phyloP scores from a whole-genome alignment of 2,329 filamentous ascomycete species.

The Dothidotthia symphoricarpi region DNA sequence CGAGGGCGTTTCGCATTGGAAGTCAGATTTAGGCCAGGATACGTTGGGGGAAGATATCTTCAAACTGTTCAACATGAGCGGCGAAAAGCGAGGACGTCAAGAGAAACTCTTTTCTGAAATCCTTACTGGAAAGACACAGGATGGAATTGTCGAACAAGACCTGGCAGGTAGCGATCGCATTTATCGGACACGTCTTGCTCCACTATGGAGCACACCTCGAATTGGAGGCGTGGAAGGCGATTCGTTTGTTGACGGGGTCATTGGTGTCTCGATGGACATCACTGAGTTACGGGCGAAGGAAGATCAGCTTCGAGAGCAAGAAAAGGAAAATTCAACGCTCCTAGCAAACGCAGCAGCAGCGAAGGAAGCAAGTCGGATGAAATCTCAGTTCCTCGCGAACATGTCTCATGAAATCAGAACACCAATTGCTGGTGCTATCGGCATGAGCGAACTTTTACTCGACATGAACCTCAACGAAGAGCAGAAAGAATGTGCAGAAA shows the following conservation, averaged over 20 bases:
- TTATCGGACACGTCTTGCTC: constrained; percentile 70
- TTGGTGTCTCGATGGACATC: constrained; percentile 77
- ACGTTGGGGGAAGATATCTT: constrained; percentile 62
- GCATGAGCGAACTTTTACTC: constrained; percentile 72
- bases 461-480: constrained; percentile 68
- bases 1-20: constrained; percentile 52
- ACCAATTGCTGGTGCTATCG: constrained; percentile 76
- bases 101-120: constrained; percentile 63
- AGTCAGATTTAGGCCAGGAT: constrained; percentile 49
- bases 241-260: constrained; percentile 65
- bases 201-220: constrained; percentile 59
- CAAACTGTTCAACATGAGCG: constrained; percentile 54
- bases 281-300: constrained; percentile 69
- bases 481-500: constrained; percentile 71
- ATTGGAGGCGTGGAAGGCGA: constrained; percentile 53
- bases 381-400: constrained; percentile 76
- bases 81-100: constrained; percentile 44
- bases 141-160: constrained; percentile 64
- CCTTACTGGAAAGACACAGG: constrained; percentile 58
- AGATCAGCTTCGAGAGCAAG: constrained; percentile 61
- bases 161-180: constrained; percentile 57
- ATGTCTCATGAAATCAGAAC: constrained; percentile 81
- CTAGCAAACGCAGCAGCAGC: constrained; percentile 74
- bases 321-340: constrained; percentile 67
- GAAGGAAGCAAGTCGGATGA: constrained; percentile 76